Conservation (phyloP, 108 stramenopile genomes). For the Phaeodactylum tricornutum region DNA sequence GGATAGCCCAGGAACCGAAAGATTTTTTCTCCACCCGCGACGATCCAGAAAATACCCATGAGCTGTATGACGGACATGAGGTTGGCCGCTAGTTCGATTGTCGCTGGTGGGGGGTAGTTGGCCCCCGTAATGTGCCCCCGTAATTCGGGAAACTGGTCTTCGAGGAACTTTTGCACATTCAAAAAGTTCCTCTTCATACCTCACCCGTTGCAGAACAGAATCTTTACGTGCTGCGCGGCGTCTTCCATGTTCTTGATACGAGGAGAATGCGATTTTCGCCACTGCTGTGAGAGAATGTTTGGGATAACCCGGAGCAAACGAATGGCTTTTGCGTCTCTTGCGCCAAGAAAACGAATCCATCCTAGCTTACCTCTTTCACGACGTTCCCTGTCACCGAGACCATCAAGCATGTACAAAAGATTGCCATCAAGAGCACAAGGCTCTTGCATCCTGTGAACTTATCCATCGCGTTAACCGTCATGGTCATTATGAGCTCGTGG, state of each 20-base stretch:
- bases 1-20: constrained; percentile 28
- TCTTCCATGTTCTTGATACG: neutral
- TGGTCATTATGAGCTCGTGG: no score
- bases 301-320: no score
- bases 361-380: no score
- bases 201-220: constrained; percentile 52
- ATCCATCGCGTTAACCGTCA: no score
- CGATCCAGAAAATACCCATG: constrained; percentile 22
- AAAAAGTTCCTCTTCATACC: constrained; percentile 81
- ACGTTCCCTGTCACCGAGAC: no score
- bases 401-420: no score
- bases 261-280: neutral
- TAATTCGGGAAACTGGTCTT: constrained; percentile 50
- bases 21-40: constrained; percentile 39
- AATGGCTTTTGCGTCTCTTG: no score
- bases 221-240: constrained; percentile 21
- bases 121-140: constrained; percentile 41
- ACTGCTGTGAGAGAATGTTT: no score
- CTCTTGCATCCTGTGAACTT: no score
- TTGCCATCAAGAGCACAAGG: no score
- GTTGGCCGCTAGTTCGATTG: constrained; percentile 23
- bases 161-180: constrained; percentile 55
- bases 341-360: no score
- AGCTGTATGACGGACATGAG: constrained; percentile 33
- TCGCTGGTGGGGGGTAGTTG: constrained; percentile 55